phyloP scores from a whole-genome alignment of 305 asterid genomes.

The Nicotiana rustica region DNA sequence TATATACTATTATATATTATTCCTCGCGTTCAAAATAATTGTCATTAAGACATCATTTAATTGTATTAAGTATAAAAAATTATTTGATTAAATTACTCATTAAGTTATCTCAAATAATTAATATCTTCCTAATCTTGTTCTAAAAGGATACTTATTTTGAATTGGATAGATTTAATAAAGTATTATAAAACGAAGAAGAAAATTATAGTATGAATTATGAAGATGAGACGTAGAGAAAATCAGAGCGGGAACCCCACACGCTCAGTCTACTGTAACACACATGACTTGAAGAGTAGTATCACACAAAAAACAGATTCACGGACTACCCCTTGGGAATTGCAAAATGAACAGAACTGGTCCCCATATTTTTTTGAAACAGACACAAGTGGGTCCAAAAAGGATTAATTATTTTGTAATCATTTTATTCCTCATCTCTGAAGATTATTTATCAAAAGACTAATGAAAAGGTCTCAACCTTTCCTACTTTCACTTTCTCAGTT shows the following conservation, averaged over 20 bases:
- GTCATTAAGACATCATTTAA: too few relatives aligned
- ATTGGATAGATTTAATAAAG: too few relatives aligned
- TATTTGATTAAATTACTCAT: too few relatives aligned
- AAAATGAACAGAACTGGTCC: conserved; percentile 32
- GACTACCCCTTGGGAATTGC: conserved; percentile 30
- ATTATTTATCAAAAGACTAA: conserved; percentile 19
- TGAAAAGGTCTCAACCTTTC: conserved; percentile 64
- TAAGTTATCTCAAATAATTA: too few relatives aligned
- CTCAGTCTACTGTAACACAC: not conserved
- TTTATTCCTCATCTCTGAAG: conserved; percentile 39
- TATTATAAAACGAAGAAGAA: too few relatives aligned
- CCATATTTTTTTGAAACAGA: not conserved
- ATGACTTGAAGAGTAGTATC: not conserved
- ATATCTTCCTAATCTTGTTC: too few relatives aligned
- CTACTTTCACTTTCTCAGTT: conserved; percentile 17
- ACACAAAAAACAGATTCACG: conserved; percentile 16
- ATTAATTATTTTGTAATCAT: conserved; percentile 74
- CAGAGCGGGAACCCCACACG: not conserved
- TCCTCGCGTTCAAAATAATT: too few relatives aligned
- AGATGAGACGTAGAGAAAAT: not conserved
- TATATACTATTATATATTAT: too few relatives aligned
- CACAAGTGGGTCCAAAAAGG: conserved; percentile 19
- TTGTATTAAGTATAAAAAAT: too few relatives aligned
- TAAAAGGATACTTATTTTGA: too few relatives aligned
- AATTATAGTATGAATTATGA: not conserved